Evolutionary conservation across 495 filamentous ascomycete genomes (phyloP).

Genomic region (Daldinia decipiens): DNA sequence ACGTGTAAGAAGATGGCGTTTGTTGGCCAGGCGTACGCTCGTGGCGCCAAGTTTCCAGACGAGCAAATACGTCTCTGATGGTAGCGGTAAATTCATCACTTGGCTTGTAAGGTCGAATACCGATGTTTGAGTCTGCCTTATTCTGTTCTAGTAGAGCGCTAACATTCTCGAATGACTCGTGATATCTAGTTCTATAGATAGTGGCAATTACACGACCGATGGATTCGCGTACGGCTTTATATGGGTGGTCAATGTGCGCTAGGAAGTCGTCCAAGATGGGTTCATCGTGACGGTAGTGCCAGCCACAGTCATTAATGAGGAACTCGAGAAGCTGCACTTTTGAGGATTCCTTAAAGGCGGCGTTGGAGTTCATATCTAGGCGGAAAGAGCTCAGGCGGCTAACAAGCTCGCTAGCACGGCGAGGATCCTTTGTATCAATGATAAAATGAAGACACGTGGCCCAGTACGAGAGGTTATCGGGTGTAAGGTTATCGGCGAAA

Average conservation of each 20-base stretch:
- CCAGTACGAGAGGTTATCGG: constrained; percentile 96
- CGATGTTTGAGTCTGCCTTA: constrained; percentile 80
- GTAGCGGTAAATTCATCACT: constrained; percentile 76
- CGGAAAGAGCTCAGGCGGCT: constrained; percentile 86
- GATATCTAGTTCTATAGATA: constrained; percentile 88
- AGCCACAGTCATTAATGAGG: constrained; percentile 85
- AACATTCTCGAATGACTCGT: constrained; percentile 89
- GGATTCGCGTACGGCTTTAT: constrained; percentile 94
- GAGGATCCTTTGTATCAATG: constrained; percentile 80
- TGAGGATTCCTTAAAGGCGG: constrained; percentile 98
- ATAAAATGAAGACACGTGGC: constrained; percentile 90
- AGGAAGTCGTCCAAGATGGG: constrained; percentile 92
- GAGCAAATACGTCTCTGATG: constrained; percentile 78
- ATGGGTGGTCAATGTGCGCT: constrained; percentile 92
- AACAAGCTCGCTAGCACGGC: constrained; percentile 85
- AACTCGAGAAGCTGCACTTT: constrained; percentile 94
- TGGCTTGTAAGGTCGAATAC: constrained; percentile 83
- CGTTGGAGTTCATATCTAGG: constrained; percentile 93
- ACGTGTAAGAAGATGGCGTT: constrained; percentile 92
- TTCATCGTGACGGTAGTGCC: constrained; percentile 93
- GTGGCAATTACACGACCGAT: constrained; percentile 89
- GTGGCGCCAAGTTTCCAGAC: constrained; percentile 87
- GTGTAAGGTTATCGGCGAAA: constrained; percentile 88
- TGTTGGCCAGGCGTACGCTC: constrained; percentile 89
- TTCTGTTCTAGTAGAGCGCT: constrained; percentile 78